Conservation (phyloP, 2,329 filamentous ascomycete genomes). For the Talaromyces sp. region DNA sequence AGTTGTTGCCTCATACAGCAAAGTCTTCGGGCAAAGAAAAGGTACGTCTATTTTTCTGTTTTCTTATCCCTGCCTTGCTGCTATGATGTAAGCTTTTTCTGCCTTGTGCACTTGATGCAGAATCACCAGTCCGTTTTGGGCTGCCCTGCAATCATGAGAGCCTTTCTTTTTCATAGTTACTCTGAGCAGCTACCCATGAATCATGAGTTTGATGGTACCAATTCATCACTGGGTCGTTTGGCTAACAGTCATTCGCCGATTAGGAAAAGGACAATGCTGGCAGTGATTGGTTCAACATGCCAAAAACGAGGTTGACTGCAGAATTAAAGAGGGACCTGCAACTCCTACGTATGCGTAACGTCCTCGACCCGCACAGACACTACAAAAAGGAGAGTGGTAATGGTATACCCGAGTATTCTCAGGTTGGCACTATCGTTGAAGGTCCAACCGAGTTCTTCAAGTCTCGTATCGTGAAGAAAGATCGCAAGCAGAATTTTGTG, state of each 20-base stretch:
- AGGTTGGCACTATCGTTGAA: conserved; percentile 83
- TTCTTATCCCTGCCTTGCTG: conserved; percentile 28
- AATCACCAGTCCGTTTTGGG: conserved; percentile 74
- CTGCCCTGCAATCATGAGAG: conserved; percentile 69
- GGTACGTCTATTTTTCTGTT: neutral
- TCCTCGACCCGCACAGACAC: conserved; percentile 83
- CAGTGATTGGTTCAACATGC: conserved; percentile 80
- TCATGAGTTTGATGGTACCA: conserved; percentile 11
- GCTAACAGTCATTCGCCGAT: conserved; percentile 8
- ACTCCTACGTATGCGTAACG: conserved; percentile 80
- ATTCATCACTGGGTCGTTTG: conserved; percentile 31
- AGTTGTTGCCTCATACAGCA: neutral
- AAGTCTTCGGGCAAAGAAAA: conserved; percentile 4
- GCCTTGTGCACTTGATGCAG: conserved; percentile 65
- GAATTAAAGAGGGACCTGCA: conserved; percentile 87
- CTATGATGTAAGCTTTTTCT: conserved; percentile 77
- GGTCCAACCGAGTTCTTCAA: conserved; percentile 86
- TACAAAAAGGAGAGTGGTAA: conserved; percentile 84
- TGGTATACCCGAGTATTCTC: conserved; percentile 75
- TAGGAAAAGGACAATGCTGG: conserved; percentile 67
- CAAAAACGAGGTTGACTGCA: conserved; percentile 76
- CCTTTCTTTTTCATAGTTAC: conserved; percentile 67
- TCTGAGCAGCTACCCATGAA: conserved; percentile 49
- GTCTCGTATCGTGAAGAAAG: conserved; percentile 76
- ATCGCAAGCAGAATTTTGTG: conserved; percentile 80